These are phyloP conservation scores for Fusarium nodosum DNA, from an alignment of 2,329 filamentous ascomycete genomes.

Conservation along the genomic window DNA sequence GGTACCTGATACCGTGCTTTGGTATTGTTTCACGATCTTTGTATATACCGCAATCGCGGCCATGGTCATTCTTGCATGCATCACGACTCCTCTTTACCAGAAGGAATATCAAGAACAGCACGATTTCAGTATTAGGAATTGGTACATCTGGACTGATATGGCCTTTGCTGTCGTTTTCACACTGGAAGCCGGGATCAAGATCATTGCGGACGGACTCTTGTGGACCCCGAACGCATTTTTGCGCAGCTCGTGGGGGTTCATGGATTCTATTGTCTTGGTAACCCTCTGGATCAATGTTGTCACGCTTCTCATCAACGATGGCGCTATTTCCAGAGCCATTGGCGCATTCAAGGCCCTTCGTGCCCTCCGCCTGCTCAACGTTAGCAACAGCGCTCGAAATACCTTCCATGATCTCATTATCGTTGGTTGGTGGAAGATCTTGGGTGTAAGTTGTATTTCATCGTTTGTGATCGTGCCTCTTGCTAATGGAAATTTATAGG, in stretches of 20 bases:
- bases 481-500: conserved; percentile 55
- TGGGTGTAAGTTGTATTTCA: conserved; percentile 71
- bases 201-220: conserved; percentile 94
- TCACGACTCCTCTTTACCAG: conserved; percentile 95
- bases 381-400: conserved; percentile 94
- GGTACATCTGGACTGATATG: conserved; percentile 96
- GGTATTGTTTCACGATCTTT: conserved; percentile 94
- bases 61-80: conserved; percentile 96
- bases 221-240: conserved; percentile 99
- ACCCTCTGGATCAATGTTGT: conserved; percentile 96
- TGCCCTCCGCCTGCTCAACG: conserved; percentile 90
- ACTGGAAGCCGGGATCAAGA: conserved; percentile 88
- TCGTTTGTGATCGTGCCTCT: neutral
- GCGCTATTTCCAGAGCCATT: conserved; percentile 87
- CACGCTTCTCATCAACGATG: conserved; percentile 84
- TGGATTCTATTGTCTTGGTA: conserved; percentile 90
- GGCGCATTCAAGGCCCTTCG: conserved; percentile 97
- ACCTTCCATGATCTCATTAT: conserved; percentile 98
- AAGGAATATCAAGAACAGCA: conserved; percentile 81
- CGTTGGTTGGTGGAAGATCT: conserved; percentile 91
- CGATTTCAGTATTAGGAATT: conserved; percentile 75
- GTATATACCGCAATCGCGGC: conserved; percentile 94
- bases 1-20: conserved; percentile 87
- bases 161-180: conserved; percentile 91
- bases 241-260: conserved; percentile 95